phyloP scores from a whole-genome alignment of 176 grass and related monocot species.

The Avena atlantica region DNA sequence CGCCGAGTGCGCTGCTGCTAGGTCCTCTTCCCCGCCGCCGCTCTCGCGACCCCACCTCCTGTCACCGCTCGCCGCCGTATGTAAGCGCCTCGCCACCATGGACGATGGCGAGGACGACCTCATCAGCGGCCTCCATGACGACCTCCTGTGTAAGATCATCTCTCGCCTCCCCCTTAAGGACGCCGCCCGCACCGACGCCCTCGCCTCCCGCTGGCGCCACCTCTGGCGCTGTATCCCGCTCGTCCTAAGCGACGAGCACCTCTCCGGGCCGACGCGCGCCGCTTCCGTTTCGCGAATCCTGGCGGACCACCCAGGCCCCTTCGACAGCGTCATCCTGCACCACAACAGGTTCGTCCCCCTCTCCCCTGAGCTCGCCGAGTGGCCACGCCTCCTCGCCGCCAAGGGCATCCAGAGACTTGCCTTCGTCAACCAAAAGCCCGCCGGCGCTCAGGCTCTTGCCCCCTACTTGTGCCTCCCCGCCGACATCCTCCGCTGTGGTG shows the following conservation, averaged over 20 bases:
- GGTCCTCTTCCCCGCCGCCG: not conserved
- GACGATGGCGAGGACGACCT: conserved; percentile 2
- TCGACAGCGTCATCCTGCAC: not conserved
- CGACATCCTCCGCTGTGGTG: not conserved
- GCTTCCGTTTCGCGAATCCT: not conserved
- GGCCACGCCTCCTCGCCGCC: not conserved
- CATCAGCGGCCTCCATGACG: conserved; percentile 44
- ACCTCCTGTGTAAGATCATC: conserved; percentile 14
- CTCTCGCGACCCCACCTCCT: not conserved
- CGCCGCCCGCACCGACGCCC: conserved; percentile 20
- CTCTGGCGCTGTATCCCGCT: conserved; percentile 38
- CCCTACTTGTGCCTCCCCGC: not conserved
- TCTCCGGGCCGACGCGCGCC: not conserved
- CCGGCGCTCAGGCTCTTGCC: too few species aligned
- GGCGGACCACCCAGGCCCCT: not conserved
- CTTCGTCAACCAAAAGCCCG: not conserved
- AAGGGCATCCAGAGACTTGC: not conserved
- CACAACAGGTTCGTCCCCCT: not conserved
- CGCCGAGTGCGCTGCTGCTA: not conserved
- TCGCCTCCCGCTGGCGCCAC: conserved; percentile 31
- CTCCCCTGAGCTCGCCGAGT: not conserved
- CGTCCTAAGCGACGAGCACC: conserved; percentile 26
- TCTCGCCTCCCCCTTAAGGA: conserved; percentile 40
- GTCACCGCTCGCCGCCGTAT: not conserved
- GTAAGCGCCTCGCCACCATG: too few species aligned